Percentiles rank a stretch among this genome's conserved stretches.
phyloP scores from a whole-genome alignment of 202 grass and related monocot species.

The Panicum hallii region DNA sequence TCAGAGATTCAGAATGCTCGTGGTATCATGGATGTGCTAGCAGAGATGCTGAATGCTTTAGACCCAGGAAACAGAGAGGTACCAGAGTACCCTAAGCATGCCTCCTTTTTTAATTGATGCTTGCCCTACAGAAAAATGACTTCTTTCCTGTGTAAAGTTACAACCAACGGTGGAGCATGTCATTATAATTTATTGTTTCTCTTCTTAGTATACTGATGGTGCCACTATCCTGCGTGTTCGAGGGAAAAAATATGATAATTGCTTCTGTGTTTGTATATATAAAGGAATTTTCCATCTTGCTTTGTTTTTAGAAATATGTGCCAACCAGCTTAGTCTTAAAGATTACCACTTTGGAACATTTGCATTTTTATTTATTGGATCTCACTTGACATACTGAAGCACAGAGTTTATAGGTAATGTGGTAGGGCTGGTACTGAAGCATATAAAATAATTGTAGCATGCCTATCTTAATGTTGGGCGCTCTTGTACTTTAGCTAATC shows the following conservation, averaged over 20 bases:
- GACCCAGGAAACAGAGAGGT: conserved; percentile 98
- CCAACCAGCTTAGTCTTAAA: conserved; percentile 27
- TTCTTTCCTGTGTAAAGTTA: conserved; percentile 6
- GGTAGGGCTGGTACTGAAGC: conserved; percentile 3
- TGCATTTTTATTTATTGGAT: background rate
- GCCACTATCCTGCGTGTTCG: background rate
- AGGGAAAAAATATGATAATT: background rate
- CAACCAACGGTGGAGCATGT: conserved; percentile 13
- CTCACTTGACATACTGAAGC: conserved; percentile 17
- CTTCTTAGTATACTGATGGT: background rate
- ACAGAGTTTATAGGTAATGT: background rate
- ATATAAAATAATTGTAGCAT: conserved; percentile 2
- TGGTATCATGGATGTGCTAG: conserved; percentile 87
- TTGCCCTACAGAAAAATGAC: conserved; percentile 29
- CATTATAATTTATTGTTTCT: conserved; percentile 9
- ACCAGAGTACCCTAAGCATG: conserved; percentile 28
- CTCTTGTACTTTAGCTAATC: background rate
- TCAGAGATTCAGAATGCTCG: conserved; percentile 94
- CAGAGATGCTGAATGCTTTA: conserved; percentile 97
- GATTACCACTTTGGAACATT: background rate
- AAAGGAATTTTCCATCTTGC: conserved; percentile 23
- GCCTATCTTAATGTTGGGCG: background rate
- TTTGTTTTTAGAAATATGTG: conserved; percentile 38
- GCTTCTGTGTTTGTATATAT: background rate
- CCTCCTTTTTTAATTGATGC: conserved; percentile 35